These are phyloP conservation scores for Pythium phragmiticola DNA, from an alignment of 352 stramenopile species.

Conservation along the genomic window DNA sequence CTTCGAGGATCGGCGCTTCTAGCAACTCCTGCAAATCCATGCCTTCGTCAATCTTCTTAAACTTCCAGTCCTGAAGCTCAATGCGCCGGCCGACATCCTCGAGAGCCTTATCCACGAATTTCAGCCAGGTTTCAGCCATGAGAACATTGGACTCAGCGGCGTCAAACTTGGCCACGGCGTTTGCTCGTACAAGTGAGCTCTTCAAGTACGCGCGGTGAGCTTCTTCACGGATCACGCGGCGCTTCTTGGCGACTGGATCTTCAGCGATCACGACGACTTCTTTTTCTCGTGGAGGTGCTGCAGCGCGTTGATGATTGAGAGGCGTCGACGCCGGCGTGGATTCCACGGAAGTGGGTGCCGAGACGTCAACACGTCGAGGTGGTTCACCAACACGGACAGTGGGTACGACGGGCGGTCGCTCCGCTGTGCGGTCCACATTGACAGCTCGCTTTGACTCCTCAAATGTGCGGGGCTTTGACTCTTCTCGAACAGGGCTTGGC, in stretches of 20 bases:
- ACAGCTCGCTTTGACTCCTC: background rate
- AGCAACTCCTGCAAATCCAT: slow-evolving; percentile 21
- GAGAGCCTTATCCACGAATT: slow-evolving; percentile 55
- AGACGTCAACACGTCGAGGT: background rate
- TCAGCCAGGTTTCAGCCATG: slow-evolving; percentile 70
- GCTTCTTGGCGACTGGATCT: slow-evolving; percentile 15
- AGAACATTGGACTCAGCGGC: slow-evolving; percentile 51
- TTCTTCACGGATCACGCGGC: slow-evolving; percentile 25
- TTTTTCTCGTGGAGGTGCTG: background rate
- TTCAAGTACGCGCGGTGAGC: slow-evolving; percentile 50
- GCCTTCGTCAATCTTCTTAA: slow-evolving; percentile 50
- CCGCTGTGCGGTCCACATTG: background rate
- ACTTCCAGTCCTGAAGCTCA: slow-evolving; percentile 78
- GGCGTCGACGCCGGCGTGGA: slow-evolving; percentile 18
- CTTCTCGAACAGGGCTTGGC: background rate
- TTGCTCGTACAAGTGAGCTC: slow-evolving; percentile 52
- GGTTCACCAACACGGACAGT: background rate
- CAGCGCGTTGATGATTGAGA: background rate
- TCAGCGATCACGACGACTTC: background rate
- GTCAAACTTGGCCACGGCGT: slow-evolving; percentile 55
- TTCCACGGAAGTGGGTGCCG: slow-evolving; percentile 10
- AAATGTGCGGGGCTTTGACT: background rate
- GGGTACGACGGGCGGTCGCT: background rate
- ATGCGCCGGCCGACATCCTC: slow-evolving; percentile 76
- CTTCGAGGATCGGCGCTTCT: background rate